Base-by-base conservation (phyloP, 2,329 filamentous ascomycete genomes). In the Aspergillus sp. region DNA sequence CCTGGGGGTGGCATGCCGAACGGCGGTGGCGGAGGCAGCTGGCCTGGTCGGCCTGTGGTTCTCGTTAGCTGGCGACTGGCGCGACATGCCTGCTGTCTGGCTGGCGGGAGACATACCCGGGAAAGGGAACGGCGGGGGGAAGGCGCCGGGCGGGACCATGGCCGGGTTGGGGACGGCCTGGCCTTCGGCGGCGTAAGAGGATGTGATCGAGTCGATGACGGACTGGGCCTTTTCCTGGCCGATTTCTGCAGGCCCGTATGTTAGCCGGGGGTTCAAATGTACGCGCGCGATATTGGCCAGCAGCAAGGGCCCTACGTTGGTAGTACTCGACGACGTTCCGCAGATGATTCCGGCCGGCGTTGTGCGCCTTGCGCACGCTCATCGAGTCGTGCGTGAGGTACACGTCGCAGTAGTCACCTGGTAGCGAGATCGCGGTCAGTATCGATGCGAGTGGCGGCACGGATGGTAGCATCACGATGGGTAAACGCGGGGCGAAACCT, bases 331-430 rank as follows among this genome's bases (percentile, higher is more conserved):
- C 88, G 25, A 99, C 94, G 74, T 99, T 99, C 68, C 94, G 89
- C 58, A 99, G 78, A 71, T 99, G 94, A 78, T 99, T 99, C 66
- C 93, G 86, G 58, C 94, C 94, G 71, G 86, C 88, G 80, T 99
- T 99, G 77, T 99, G 94, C 46, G 94, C 94, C 79, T 97, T 97
- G 66, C 94, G 92, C 76, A 99, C 94, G 77, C 91, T 96, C 93
- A 97, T 97, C 43, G 91, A 96, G 82, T 99, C 94, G 83, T 99
- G 94, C 63, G 94, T 99, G 65, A 99, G 88, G 83, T 99, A 99
- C 75, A 99, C 94, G 88, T 99, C 94, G 84, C 94, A 99, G 77
- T 99, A 99, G 75, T 99, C 94, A 82, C 92, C 76, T 81, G 36
- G 45, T 41, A 44, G 34, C 48, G 43, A 50, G 55, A 50, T 9